Evolutionary conservation across 164 flowering plant genomes (phyloP).

Genomic region (Chloranthus sessilifolius): DNA sequence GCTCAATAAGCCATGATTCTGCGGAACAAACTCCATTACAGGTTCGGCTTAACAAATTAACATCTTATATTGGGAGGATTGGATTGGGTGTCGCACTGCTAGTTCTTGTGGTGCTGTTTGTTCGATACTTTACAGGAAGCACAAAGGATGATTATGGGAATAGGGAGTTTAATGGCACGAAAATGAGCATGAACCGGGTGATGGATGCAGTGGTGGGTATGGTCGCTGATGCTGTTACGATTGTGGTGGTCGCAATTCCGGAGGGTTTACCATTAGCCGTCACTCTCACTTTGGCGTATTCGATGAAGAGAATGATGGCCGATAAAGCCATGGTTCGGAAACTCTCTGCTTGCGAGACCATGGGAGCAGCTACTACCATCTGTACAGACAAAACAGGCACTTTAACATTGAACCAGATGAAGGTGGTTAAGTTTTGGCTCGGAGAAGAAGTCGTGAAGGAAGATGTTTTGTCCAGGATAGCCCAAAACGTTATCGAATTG

Average conservation of each 20-base stretch:
- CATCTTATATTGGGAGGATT: constrained; percentile 48
- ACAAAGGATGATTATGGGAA: constrained; percentile 40
- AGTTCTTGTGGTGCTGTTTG: constrained; percentile 26
- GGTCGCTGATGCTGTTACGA: constrained; percentile 33
- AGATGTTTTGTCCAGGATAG: constrained; percentile 11
- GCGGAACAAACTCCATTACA: constrained; percentile 58
- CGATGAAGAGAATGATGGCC: constrained; percentile 42
- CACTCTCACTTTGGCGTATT: constrained; percentile 36
- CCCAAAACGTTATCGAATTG: constrained; percentile 22
- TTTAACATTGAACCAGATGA: constrained; percentile 52
- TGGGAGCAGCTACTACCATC: constrained; percentile 34
- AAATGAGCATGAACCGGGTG: constrained; percentile 31
- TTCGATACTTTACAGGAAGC: constrained; percentile 32
- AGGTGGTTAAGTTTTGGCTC: constrained; percentile 46
- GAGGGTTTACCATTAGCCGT: constrained; percentile 38
- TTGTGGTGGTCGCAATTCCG: constrained; percentile 37
- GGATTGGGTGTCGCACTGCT: constrained; percentile 49
- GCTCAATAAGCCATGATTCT: constrained; percentile 32
- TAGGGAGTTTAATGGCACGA: constrained; percentile 29
- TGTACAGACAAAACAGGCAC: constrained; percentile 51
- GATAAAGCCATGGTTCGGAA: constrained; percentile 34
- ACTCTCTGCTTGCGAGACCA: constrained; percentile 32
- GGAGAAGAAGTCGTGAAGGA: constrained; percentile 28
- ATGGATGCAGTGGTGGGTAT: constrained; percentile 23
- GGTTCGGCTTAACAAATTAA: constrained; percentile 44